Base-by-base conservation (phyloP, 495 filamentous ascomycete genomes). In the Hypoxylon perforatum region DNA sequence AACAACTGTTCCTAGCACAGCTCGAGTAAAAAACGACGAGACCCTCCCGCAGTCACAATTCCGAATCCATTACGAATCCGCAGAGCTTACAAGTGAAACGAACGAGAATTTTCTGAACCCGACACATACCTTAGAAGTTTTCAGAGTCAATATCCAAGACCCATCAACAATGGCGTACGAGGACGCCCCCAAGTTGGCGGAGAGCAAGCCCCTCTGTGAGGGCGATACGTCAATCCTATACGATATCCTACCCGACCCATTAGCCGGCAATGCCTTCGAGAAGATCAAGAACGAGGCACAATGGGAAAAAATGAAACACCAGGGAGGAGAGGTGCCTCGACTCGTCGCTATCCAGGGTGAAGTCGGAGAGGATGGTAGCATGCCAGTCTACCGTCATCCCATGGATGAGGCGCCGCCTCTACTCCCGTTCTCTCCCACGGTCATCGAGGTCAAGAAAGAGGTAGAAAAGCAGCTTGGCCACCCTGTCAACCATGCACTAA, bases 291-390 rank as follows among this genome's bases (percentile, higher is more conserved):
- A 84, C 18, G 95, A 98, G 73, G 90, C 98, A 1, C 78, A 81
- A 65, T 99, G 94, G 94, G 89, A 93, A 66, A 90, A 86, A 57
- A 99, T 99, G 95, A 90, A 88, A 53, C 95, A 97, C 72, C 85
- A 93, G 49, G 91, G 92, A 28, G 95, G 95, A 12, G 90, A 95
- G 69, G 95, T 99, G 2, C 95, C 95, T 30, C 87, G 95, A 38
- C 87, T 97, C n/a, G 92, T 98, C 33, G 92, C 93, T 36, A 93
- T 96, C 8, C 92, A 98, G 75, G 96, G 93, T 5, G 80, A 84
- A 25, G 78, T 92, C 47, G 82, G 77, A 47, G 72, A 84, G 3
- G 91, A 96, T 70, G 92, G 92, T 52, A 89, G 85, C 58, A 90
- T 91, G 71, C 95, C 95, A 10, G 86, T 98, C 36, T 99, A 99